Evolutionary conservation across 176 grass and related monocot genomes (phyloP).

Genomic region (Triticum turgidum): DNA sequence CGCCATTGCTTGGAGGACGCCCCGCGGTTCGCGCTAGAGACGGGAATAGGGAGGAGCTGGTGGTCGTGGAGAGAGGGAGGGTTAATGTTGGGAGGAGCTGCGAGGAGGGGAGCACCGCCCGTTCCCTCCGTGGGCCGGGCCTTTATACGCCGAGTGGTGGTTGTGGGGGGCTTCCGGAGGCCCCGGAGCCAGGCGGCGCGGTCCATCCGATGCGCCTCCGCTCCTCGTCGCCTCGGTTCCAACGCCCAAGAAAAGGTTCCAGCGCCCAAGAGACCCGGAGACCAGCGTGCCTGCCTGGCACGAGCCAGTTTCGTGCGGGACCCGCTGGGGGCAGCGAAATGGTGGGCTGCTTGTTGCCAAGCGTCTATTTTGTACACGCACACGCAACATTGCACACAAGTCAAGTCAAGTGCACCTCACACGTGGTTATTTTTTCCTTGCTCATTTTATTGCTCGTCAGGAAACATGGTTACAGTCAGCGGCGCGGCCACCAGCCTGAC

Average conservation of each 20-base stretch:
- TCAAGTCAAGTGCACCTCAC: not conserved
- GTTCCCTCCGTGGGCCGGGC: slow-evolving; percentile 21
- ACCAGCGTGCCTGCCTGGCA: not conserved
- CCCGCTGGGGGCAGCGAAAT: not conserved
- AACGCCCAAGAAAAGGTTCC: slow-evolving; percentile 41
- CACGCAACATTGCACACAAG: not conserved
- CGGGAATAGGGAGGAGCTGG: not conserved
- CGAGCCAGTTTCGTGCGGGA: not conserved
- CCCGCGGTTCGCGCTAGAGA: not conserved
- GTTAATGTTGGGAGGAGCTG: not conserved
- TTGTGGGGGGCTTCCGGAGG: not conserved
- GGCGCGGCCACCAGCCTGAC: no score
- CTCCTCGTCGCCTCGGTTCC: slow-evolving; percentile 32
- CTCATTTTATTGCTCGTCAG: no score
- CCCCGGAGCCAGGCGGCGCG: slow-evolving; percentile 20
- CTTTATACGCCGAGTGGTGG: slow-evolving; percentile 41
- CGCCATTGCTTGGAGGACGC: slow-evolving; percentile 38
- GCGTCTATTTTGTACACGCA: not conserved
- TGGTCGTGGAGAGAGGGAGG: not conserved
- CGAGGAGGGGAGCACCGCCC: not conserved
- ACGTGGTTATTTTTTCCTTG: no score
- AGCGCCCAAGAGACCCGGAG: slow-evolving; percentile 39
- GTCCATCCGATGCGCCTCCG: slow-evolving; percentile 32
- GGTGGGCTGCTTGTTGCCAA: no score
- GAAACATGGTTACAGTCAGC: no score